A percentile compares a stretch with the other conserved stretches of the same genome.
Evolutionary conservation across 495 filamentous ascomycete species (phyloP).

Genomic region (Hypoxylon perforatum): DNA sequence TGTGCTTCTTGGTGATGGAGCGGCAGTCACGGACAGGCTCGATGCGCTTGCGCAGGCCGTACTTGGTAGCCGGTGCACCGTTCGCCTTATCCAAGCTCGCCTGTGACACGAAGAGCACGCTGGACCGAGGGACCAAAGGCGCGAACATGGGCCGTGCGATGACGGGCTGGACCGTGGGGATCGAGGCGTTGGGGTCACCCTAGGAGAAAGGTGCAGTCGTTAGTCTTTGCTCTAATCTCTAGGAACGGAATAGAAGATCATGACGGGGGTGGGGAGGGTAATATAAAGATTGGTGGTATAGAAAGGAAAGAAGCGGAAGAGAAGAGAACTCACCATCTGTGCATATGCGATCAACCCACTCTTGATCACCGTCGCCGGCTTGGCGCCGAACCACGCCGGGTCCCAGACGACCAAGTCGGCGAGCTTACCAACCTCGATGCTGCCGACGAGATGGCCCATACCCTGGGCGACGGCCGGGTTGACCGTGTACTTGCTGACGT

Average conservation of each 20-base stretch:
- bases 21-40: constrained; percentile 85
- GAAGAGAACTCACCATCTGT: constrained; percentile 74
- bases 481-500: constrained; percentile 97
- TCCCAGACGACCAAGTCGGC: constrained; percentile 94
- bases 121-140: constrained; percentile 73
- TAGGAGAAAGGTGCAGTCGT: constrained; percentile 47
- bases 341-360: constrained; percentile 86
- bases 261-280: background rate
- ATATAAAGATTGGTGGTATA: background rate
- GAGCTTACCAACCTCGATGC: constrained; percentile 88
- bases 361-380: constrained; percentile 87
- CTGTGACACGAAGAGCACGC: constrained; percentile 86
- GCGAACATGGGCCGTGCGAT: constrained; percentile 91
- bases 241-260: too few relatives aligned
- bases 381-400: constrained; percentile 86
- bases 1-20: constrained; percentile 84
- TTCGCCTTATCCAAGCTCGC: constrained; percentile 66
- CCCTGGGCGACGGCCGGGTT: constrained; percentile 96
- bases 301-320: background rate
- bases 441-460: constrained; percentile 90
- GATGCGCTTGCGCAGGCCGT: constrained; percentile 82
- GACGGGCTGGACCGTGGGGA: constrained; percentile 89
- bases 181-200: constrained; percentile 95
- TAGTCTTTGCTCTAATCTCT: too few relatives aligned
- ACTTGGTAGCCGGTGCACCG: constrained; percentile 69